Evolutionary conservation across 2,329 filamentous ascomycete genomes (phyloP).

Genomic region (Plenodomus biglobosus): DNA sequence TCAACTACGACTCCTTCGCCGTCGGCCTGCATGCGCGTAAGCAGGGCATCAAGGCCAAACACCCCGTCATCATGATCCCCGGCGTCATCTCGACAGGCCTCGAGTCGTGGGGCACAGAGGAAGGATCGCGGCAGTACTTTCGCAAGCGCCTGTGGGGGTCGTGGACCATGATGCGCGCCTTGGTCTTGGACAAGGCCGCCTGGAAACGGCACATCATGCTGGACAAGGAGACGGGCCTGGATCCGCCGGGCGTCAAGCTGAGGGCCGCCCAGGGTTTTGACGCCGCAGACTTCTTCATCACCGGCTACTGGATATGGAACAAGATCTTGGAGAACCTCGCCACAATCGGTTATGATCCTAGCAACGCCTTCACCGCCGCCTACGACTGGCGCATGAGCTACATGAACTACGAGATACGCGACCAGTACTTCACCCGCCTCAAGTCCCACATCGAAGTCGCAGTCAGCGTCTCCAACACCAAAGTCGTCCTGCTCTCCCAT

Average conservation of each 20-base stretch:
- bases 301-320: constrained; percentile 97
- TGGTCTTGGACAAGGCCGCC: constrained; percentile 87
- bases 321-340: constrained; percentile 98
- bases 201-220: constrained; percentile 99
- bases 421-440: constrained; percentile 90
- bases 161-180: constrained; percentile 97
- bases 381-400: constrained; percentile 96
- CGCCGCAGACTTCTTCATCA: constrained; percentile 91
- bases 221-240: constrained; percentile 85
- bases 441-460: constrained; percentile 90
- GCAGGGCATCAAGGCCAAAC: constrained; percentile 78
- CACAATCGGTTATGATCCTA: constrained; percentile 93
- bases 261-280: constrained; percentile 95
- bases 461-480: constrained; percentile 70
- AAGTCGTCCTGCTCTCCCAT: constrained; percentile 85
- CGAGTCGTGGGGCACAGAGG: constrained; percentile 93
- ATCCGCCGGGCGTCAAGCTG: constrained; percentile 86
- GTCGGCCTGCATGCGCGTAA: constrained; percentile 80
- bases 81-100: constrained; percentile 96
- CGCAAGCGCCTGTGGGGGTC: constrained; percentile 93
- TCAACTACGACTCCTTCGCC: constrained; percentile 91
- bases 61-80: constrained; percentile 95
- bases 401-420: constrained; percentile 81
- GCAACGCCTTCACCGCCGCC: constrained; percentile 66
- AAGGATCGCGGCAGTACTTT: constrained; percentile 85